Evolutionary conservation across 2,329 filamentous ascomycete species (phyloP).

Genomic region (Hirsutella rhossiliensis): DNA sequence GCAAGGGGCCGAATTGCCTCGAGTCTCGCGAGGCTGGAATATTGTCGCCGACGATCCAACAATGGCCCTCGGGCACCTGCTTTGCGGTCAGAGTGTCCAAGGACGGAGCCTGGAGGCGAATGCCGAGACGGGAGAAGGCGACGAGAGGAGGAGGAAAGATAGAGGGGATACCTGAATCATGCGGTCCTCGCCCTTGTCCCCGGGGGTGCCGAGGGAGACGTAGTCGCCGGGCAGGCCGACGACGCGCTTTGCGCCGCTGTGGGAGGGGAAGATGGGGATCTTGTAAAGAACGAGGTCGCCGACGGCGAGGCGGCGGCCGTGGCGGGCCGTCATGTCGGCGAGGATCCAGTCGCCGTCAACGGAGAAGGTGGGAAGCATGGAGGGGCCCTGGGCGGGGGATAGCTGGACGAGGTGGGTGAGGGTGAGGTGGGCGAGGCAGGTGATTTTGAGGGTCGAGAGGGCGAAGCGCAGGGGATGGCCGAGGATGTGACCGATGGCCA

Average conservation of each 20-base stretch:
- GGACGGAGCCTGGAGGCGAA: no score
- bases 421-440: constrained; percentile 31
- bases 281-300: constrained; percentile 76
- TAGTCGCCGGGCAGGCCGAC: constrained; percentile 67
- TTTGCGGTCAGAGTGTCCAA: background rate
- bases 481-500: constrained; percentile 19
- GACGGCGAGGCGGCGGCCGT: constrained; percentile 54
- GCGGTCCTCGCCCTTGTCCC: constrained; percentile 26
- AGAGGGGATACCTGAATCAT: constrained; percentile 54
- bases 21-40: constrained; percentile 75
- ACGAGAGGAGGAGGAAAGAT: background rate
- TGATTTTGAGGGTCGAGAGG: constrained; percentile 20
- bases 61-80: constrained; percentile 82
- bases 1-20: constrained; percentile 73
- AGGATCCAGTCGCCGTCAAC: constrained; percentile 56
- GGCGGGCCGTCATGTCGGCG: constrained; percentile 53
- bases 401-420: constrained; percentile 50
- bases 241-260: constrained; percentile 66
- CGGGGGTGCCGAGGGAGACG: constrained; percentile 53
- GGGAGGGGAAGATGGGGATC: constrained; percentile 54
- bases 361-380: constrained; percentile 80
- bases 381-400: constrained; percentile 55
- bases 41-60: constrained; percentile 86
- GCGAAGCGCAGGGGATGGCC: constrained; percentile 26
- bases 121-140: no score